phyloP scores from a whole-genome alignment of 169 alveolate species.

The Cryptosporidium sp. region DNA sequence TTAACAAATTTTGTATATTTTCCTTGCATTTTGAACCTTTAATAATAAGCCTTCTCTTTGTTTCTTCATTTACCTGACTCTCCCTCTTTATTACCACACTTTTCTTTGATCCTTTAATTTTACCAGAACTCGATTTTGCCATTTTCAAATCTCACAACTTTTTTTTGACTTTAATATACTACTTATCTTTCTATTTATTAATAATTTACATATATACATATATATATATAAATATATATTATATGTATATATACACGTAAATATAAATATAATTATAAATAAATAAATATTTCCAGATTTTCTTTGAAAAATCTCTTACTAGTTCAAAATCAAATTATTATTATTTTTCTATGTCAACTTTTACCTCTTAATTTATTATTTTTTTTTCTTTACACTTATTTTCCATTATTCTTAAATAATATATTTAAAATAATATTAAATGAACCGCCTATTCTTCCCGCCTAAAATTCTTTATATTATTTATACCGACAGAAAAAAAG shows the following conservation, averaged over 20 bases:
- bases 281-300: background rate
- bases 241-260: no score
- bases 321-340: background rate
- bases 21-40: constrained; percentile 72
- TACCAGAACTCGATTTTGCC: constrained; percentile 30
- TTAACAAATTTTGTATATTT: constrained; percentile 36
- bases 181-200: background rate
- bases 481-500: background rate
- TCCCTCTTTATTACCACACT: constrained; percentile 38
- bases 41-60: constrained; percentile 62
- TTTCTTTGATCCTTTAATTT: constrained; percentile 53
- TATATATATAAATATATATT: no score
- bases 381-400: background rate
- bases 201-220: background rate
- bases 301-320: background rate
- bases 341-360: background rate
- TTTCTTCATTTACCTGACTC: constrained; percentile 62
- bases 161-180: no score
- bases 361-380: background rate
- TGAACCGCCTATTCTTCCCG: background rate
- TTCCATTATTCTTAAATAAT: background rate
- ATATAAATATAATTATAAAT: background rate
- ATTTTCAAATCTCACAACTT: background rate
- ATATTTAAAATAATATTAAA: background rate
- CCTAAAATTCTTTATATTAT: background rate